phyloP scores from a whole-genome alignment of 78 protist genomes.

The Cavenderia fasciculata region DNA sequence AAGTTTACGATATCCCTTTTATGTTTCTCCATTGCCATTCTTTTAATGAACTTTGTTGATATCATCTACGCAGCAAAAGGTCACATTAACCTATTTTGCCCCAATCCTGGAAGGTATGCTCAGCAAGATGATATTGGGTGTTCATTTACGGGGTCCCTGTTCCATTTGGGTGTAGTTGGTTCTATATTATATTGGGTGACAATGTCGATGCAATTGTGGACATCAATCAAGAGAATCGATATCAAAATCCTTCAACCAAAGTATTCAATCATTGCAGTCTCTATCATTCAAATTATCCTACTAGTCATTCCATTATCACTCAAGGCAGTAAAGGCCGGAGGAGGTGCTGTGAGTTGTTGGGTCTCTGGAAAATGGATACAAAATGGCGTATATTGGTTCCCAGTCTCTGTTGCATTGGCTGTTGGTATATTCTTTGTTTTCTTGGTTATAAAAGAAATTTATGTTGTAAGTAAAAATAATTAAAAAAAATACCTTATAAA shows the following conservation, averaged over 20 bases:
- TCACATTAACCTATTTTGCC: neutral
- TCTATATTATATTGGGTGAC: neutral
- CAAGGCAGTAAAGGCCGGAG: neutral
- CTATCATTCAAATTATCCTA: neutral
- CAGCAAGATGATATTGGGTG: neutral
- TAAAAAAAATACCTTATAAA: neutral
- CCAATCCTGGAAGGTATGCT: conserved; percentile 1
- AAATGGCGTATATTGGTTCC: conserved; percentile 38
- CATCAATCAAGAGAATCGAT: neutral
- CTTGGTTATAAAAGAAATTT: conserved; percentile 31
- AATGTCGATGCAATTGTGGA: neutral
- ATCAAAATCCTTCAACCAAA: neutral
- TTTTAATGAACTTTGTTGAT: neutral
- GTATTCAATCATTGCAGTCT: neutral
- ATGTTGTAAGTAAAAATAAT: conserved; percentile 3
- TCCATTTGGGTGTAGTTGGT: neutral
- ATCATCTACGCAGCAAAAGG: neutral
- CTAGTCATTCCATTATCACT: conserved; percentile 15
- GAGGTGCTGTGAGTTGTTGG: conserved; percentile 50
- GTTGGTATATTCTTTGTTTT: conserved; percentile 14
- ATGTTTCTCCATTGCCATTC: neutral
- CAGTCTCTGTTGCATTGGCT: neutral
- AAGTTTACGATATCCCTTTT: neutral
- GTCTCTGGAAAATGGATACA: conserved; percentile 1
- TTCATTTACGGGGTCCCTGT: neutral